Base-by-base conservation (phyloP, 176 grass and related monocot genomes). In the Zoysia japonica region DNA sequence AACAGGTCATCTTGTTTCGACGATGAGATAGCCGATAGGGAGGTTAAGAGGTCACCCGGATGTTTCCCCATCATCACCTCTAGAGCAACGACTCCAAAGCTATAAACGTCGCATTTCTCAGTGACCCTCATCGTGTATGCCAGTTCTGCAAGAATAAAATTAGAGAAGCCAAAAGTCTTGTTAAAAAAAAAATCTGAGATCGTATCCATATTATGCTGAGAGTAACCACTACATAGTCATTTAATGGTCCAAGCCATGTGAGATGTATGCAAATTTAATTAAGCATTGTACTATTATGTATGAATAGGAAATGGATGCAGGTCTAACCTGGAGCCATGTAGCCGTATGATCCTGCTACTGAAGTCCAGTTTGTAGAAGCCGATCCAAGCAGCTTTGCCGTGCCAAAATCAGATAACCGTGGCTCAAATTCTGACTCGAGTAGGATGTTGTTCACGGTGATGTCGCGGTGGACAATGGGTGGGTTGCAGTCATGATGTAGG, bases 1-100 rank as follows among this genome's bases (percentile, higher is more conserved):
- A 93, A 76, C 20, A 93, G 15, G 67, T 93, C 86, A 59, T 87
- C 82, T 59, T 84, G 90, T 75, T 87, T 62, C 0, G 88, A 90
- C 9, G 87, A 65, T 50, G 82, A 80, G 39, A 90, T 76, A 19
- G 83, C 75, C 0, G 85, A 72, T 12, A 97, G 59, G 74, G 83
- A 89, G 14, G 77, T 93, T 50, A 93, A 45, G 41, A 97, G 78
- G 64, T 97, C 88, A 16, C 93, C 83, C 0, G 93, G 91, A 62
- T 97, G 93, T 78, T 91, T 97, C 39, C 90, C 93, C 93, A 97
- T 97, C 78, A 97, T 89, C 9, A 93, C 85, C 81, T 97, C 93
- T 3, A 97, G 83, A 28, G 88, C 78, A 49, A 93, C 86, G 9
- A 97, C 80, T 4, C 90, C 93, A 41, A 97, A 97, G 75, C 93